Evolutionary conservation across 108 stramenopile genomes (phyloP).

Genomic region (Mayamaea pseudoterrestris): DNA sequence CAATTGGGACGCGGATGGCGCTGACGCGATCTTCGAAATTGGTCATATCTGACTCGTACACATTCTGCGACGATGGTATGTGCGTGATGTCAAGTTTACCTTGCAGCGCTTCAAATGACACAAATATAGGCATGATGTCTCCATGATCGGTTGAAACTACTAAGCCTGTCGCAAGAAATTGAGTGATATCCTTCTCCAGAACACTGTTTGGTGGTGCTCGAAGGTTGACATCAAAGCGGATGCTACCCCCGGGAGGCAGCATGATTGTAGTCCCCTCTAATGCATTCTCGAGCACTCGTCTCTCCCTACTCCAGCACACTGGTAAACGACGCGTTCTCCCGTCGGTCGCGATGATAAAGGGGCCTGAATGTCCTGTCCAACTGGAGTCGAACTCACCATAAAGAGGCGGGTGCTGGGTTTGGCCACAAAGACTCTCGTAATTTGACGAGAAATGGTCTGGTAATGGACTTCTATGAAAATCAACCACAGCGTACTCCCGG

Average conservation of each 20-base stretch:
- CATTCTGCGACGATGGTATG: neutral
- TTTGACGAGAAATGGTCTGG: too few species aligned
- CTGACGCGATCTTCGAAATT: neutral
- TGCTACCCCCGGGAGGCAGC: slow-evolving; percentile 59
- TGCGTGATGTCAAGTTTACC: slow-evolving; percentile 38
- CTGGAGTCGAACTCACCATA: slow-evolving; percentile 7
- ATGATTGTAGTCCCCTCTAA: slow-evolving; percentile 8
- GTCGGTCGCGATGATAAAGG: slow-evolving; percentile 47
- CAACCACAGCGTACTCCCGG: slow-evolving; percentile 11
- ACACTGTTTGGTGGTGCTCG: slow-evolving; percentile 24
- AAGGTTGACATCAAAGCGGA: slow-evolving; percentile 42
- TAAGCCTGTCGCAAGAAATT: slow-evolving; percentile 53
- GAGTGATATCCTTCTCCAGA: slow-evolving; percentile 45
- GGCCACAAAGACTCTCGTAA: slow-evolving; percentile 1
- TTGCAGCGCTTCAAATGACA: slow-evolving; percentile 41
- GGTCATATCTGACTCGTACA: neutral
- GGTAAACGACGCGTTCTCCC: slow-evolving; percentile 15
- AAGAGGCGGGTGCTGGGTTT: slow-evolving; percentile 1
- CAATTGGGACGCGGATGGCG: slow-evolving; percentile 14
- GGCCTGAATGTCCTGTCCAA: slow-evolving; percentile 4
- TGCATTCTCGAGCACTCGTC: neutral
- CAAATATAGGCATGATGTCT: slow-evolving; percentile 50
- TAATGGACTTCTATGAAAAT: slow-evolving; percentile 14
- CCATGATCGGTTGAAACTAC: slow-evolving; percentile 55
- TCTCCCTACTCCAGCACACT: slow-evolving; percentile 12